Base-by-base conservation (phyloP, 176 grass and related monocot genomes). In the Pontederia crassipes region DNA sequence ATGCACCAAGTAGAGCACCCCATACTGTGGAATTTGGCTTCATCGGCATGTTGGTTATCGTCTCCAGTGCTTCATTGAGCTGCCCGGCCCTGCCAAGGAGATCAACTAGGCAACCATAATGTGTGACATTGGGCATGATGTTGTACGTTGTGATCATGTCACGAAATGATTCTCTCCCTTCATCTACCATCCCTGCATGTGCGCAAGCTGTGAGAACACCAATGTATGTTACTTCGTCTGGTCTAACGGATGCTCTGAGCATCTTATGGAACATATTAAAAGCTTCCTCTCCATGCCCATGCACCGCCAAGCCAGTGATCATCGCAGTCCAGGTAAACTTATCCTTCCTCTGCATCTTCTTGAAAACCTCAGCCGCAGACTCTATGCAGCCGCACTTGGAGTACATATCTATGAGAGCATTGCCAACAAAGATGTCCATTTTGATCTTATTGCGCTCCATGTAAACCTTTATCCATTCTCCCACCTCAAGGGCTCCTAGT, bases 321-420 rank as follows among this genome's bases (percentile, higher is more conserved):
- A 85, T 71, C 2, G 64, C 63, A 0, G 77, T 98, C 87, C 81
- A 92, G 54, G 68, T 83, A 71, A 83, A 82, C 57, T 78, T 83
- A 75, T 88, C 87, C 82, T 67, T 81, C 12, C 11, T 28, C 73
- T 49, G 70, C 87, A 92, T 92, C 75, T 54, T 54, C 15, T 81
- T 61, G 52, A 98, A 98, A 32, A 98, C 50, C n/a, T 74, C 79
- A 49, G 85, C 28, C 14, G 78, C 93, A 3, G 70, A 57, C 12
- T 68, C 65, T 1, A 86, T 61, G 5, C 59, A 76, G 59, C 87
- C 87, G 32, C 93, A 98, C 70, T 92, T 98, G 0, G 74, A 80
- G 45, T 92, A 92, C 93, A 92, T 92, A 70, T 89, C 71, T 51
- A 92, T 86, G n/a, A 98, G 76, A 2, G 87, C 81, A 69, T 83